A percentile compares a stretch with the other conserved stretches of the same genome.
phyloP scores from a whole-genome alignment of 768 basidiomycete genomes.

The Roridomyces roridus region DNA sequence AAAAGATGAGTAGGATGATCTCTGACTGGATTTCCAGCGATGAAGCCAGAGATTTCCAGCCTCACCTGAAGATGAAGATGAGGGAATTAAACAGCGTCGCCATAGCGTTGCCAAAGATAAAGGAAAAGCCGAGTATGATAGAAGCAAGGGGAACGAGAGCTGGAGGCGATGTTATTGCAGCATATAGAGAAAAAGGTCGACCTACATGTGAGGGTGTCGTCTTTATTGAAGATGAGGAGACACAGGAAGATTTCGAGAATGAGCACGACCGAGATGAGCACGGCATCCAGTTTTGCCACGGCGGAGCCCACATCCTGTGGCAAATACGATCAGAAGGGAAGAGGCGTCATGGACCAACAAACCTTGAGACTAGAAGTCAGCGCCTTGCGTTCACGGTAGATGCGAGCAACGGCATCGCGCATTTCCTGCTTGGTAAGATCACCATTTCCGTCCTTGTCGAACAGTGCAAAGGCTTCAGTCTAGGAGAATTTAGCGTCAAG shows the following conservation, averaged over 20 bases:
- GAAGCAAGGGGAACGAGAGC: slow-evolving; percentile 80
- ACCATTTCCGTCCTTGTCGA: slow-evolving; percentile 85
- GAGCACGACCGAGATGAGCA: slow-evolving; percentile 64
- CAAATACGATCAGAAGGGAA: background rate
- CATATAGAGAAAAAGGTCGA: no score
- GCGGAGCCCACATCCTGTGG: slow-evolving; percentile 71
- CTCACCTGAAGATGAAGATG: background rate
- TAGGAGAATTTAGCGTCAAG: slow-evolving; percentile 30
- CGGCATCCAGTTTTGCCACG: slow-evolving; percentile 80
- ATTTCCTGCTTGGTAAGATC: slow-evolving; percentile 81
- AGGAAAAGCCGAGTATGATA: slow-evolving; percentile 82
- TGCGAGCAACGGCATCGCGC: slow-evolving; percentile 82
- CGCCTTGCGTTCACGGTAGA: slow-evolving; percentile 79
- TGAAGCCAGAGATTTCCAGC: no score
- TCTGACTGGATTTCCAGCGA: no score
- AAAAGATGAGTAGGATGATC: slow-evolving; percentile 67
- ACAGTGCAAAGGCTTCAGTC: slow-evolving; percentile 72
- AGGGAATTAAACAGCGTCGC: slow-evolving; percentile 76
- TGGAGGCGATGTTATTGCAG: no score
- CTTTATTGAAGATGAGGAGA: slow-evolving; percentile 76
- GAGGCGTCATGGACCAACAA: slow-evolving; percentile 15
- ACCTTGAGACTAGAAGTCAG: slow-evolving; percentile 76
- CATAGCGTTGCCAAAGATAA: slow-evolving; percentile 85
- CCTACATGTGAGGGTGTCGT: slow-evolving; percentile 60
- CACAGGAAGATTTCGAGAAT: slow-evolving; percentile 69